These are phyloP conservation scores for Clitopilus passeckerianus DNA, from an alignment of 768 basidiomycete species.

Conservation along the genomic window DNA sequence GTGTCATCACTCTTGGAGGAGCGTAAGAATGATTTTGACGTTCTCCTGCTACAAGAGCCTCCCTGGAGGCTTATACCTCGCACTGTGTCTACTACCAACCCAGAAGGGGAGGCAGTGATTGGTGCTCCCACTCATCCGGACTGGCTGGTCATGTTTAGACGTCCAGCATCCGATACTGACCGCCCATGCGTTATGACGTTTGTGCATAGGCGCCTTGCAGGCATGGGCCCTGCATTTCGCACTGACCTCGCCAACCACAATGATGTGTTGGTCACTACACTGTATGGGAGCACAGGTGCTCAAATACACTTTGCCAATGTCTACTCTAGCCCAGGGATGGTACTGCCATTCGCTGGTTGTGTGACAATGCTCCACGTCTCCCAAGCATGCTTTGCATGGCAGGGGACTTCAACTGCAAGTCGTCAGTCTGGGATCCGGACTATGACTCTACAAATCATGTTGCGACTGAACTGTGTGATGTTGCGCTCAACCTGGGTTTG, in stretches of 20 bases:
- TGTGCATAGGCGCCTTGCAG: background rate
- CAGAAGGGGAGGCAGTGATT: background rate
- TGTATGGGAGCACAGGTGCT: background rate
- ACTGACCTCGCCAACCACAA: background rate
- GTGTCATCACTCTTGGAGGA: background rate
- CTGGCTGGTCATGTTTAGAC: background rate
- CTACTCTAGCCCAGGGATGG: background rate
- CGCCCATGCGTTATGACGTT: background rate
- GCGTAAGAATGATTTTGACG: background rate
- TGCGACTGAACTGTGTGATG: too few relatives aligned
- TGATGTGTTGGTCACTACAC: background rate
- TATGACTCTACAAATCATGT: background rate
- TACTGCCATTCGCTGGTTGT: background rate
- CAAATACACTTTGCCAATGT: background rate
- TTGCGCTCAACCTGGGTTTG: too few relatives aligned
- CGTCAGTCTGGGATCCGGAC: background rate
- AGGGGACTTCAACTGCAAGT: constrained; percentile 1
- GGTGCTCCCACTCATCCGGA: background rate
- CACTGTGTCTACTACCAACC: background rate
- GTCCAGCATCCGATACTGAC: background rate
- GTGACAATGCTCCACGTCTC: background rate
- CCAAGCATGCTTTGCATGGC: background rate
- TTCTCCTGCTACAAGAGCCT: background rate
- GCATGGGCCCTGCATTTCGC: background rate
- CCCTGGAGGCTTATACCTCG: background rate